Evolutionary conservation across 345 rosid genomes (phyloP).

Genomic region (Syzygium aromaticum): DNA sequence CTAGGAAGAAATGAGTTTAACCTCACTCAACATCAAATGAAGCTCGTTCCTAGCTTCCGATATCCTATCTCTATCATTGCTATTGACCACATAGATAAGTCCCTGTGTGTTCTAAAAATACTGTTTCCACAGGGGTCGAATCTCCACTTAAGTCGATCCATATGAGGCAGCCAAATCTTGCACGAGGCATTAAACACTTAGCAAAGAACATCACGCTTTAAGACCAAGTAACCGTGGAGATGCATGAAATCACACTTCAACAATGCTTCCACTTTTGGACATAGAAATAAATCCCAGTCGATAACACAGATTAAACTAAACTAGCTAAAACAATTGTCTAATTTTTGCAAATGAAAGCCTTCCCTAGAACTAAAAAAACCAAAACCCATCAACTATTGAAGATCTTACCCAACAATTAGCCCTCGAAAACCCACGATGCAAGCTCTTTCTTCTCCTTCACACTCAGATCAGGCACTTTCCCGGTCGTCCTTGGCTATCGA

Average conservation of each 20-base stretch:
- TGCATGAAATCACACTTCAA: background rate
- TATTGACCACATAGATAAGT: slow-evolving; percentile 57
- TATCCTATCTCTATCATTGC: slow-evolving; percentile 51
- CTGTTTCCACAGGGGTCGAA: slow-evolving; percentile 61
- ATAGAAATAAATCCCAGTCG: background rate
- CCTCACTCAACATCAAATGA: slow-evolving; percentile 58
- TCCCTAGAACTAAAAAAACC: background rate
- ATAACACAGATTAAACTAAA: background rate
- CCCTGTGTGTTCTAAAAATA: slow-evolving; percentile 62
- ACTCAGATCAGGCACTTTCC: slow-evolving; percentile 15
- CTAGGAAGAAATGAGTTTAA: background rate
- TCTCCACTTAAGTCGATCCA: slow-evolving; percentile 10
- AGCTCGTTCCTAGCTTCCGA: slow-evolving; percentile 53
- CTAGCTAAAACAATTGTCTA: background rate
- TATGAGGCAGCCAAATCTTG: background rate
- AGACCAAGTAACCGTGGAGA: background rate
- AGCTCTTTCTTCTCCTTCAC: slow-evolving; percentile 86
- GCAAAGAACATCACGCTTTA: background rate
- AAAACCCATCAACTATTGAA: background rate
- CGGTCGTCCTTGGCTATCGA: background rate
- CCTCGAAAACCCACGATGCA: slow-evolving; percentile 20
- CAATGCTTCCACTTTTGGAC: background rate
- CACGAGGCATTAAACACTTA: background rate
- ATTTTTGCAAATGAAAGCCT: background rate
- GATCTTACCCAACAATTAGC: background rate